These are phyloP conservation scores for Cladosporium sp. DNA, from an alignment of 2,329 filamentous ascomycete genomes.

Conservation along the genomic window DNA sequence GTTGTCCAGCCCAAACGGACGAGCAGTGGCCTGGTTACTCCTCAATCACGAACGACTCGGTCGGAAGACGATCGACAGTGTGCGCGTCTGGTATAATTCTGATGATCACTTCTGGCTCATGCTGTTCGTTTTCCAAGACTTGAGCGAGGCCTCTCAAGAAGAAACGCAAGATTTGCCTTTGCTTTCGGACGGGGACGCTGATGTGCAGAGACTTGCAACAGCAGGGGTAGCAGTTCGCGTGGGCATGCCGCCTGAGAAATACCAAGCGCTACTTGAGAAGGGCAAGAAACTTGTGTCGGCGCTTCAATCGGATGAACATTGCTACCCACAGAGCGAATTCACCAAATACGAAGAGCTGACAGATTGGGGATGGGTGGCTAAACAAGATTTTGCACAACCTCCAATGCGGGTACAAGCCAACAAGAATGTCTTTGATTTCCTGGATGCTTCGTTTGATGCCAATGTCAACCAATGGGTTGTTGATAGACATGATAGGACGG, in stretches of 20 bases:
- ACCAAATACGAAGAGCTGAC: neutral
- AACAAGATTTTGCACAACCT: neutral
- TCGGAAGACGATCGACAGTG: conserved; percentile 4
- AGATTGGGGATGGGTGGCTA: conserved; percentile 2
- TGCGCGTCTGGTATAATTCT: conserved; percentile 3
- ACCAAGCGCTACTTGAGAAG: neutral
- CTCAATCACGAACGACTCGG: conserved; percentile 17
- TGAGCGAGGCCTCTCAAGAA: neutral
- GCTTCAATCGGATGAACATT: neutral
- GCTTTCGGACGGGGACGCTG: neutral
- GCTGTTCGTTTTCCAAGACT: neutral
- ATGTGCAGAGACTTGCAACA: neutral
- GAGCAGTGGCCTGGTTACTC: conserved; percentile 15
- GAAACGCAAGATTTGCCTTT: neutral
- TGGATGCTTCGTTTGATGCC: neutral
- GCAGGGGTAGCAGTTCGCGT: neutral
- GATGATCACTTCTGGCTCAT: neutral
- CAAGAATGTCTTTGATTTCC: neutral
- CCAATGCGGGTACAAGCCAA: neutral
- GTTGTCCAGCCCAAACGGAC: conserved; percentile 14
- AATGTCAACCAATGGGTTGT: neutral
- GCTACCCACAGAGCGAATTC: neutral
- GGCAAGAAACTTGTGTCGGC: neutral
- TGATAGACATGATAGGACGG: neutral
- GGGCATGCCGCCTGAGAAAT: neutral